phyloP scores from a whole-genome alignment of 2,329 filamentous ascomycete genomes.

The Colletotrichum endophyticum region DNA sequence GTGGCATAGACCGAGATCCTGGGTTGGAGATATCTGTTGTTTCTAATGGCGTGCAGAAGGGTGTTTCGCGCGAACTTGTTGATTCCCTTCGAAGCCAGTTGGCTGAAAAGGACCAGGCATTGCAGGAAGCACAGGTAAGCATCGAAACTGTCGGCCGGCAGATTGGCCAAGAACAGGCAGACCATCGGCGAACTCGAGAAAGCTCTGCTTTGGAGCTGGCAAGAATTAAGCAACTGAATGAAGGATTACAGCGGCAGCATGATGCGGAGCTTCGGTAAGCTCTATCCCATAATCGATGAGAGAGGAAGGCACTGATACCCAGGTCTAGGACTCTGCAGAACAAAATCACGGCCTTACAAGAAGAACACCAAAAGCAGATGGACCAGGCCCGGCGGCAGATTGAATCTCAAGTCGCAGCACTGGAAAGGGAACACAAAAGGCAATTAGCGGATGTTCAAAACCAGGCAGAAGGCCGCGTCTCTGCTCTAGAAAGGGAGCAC shows the following conservation, averaged over 20 bases:
- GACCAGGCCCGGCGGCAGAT: constrained; percentile 48
- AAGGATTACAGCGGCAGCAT: constrained; percentile 73
- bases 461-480: constrained; percentile 50
- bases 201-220: constrained; percentile 56
- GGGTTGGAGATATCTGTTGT: constrained; percentile 84
- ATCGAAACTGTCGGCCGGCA: constrained; percentile 54
- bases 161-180: constrained; percentile 74
- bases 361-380: constrained; percentile 22
- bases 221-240: constrained; percentile 69
- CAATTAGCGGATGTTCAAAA: constrained; percentile 44
- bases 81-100: constrained; percentile 82
- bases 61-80: constrained; percentile 91
- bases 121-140: constrained; percentile 53
- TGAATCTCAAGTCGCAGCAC: constrained; percentile 47
- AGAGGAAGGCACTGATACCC: not conserved
- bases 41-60: constrained; percentile 81
- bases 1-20: constrained; percentile 90
- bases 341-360: constrained; percentile 19
- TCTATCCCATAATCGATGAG: not conserved
- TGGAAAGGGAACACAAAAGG: constrained; percentile 21
- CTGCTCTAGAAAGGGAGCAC: constrained; percentile 29
- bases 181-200: constrained; percentile 72
- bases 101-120: constrained; percentile 67
- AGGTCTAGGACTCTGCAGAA: constrained; percentile 12
- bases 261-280: constrained; percentile 66